Conservation (phyloP, 169 alveolate species). For the Plasmodium vivax region DNA sequence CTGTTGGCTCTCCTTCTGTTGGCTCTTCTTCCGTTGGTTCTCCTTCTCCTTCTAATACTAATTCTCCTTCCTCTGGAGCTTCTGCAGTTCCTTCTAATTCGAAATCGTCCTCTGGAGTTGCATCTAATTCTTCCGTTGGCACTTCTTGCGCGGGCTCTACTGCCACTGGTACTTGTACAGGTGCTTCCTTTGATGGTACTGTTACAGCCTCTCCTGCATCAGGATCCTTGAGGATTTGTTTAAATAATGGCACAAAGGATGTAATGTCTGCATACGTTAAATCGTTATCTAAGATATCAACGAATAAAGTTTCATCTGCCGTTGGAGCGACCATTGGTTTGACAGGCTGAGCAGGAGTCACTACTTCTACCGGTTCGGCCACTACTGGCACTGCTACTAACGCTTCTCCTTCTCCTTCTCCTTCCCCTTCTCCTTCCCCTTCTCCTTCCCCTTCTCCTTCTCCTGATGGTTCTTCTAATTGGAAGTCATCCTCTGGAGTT, state of each 20-base stretch:
- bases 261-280: not conserved
- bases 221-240: not conserved
- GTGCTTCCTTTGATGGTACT: not conserved
- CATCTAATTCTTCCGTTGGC: not conserved
- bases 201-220: not conserved
- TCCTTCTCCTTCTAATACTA: no score
- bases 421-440: no score
- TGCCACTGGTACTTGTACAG: not conserved
- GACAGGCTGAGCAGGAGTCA: not conserved
- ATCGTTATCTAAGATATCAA: not conserved
- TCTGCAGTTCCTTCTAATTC: not conserved
- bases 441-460: not conserved
- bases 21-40: not conserved
- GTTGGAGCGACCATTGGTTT: not conserved
- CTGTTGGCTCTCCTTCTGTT: not conserved
- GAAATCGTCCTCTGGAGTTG: no score
- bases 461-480: not conserved
- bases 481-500: not conserved
- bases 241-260: not conserved
- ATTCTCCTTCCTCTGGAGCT: not conserved
- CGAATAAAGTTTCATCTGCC: not conserved
- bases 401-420: not conserved
- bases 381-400: no score
- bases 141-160: not conserved
- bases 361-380: not conserved